Evolutionary conservation across 352 stramenopile genomes (phyloP).

Genomic region (Peronospora tabacina): DNA sequence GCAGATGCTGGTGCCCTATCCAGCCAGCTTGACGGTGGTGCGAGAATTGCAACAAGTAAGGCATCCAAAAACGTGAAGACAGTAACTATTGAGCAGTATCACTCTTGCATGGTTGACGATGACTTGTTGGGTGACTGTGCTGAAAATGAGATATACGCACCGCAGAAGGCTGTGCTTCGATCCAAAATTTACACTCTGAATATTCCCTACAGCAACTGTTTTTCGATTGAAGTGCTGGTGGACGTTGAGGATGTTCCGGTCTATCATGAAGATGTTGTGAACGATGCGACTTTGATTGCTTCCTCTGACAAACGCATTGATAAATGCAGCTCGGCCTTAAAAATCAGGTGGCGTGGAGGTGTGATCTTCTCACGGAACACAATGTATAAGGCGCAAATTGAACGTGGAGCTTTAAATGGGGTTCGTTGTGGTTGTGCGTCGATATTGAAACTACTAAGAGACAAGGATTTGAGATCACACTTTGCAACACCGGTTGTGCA

Average conservation of each 20-base stretch:
- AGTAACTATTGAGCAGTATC: conserved; percentile 51
- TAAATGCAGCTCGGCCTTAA: conserved; percentile 7
- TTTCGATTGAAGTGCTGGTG: conserved; percentile 51
- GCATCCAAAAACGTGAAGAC: conserved; percentile 25
- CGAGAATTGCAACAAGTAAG: neutral
- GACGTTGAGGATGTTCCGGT: conserved; percentile 32
- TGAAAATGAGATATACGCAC: conserved; percentile 2
- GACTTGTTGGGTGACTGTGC: conserved; percentile 8
- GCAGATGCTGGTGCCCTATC: conserved; percentile 13
- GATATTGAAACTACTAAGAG: conserved; percentile 21
- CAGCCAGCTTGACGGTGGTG: conserved; percentile 9
- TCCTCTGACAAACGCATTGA: neutral
- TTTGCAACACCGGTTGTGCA: conserved; percentile 2
- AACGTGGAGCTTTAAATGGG: conserved; percentile 25
- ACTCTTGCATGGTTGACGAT: conserved; percentile 37
- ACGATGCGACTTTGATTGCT: neutral
- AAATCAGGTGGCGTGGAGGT: conserved; percentile 21
- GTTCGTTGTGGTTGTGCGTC: conserved; percentile 17
- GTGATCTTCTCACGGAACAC: conserved; percentile 27
- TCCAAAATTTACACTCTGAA: conserved; percentile 61
- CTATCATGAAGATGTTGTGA: neutral
- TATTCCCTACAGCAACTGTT: conserved; percentile 57
- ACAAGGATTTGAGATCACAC: conserved; percentile 6
- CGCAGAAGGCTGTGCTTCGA: conserved; percentile 37
- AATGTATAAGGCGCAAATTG: conserved; percentile 27